Evolutionary conservation across 208 protist species (phyloP).

Genomic region (Strigomonas culicis): DNA sequence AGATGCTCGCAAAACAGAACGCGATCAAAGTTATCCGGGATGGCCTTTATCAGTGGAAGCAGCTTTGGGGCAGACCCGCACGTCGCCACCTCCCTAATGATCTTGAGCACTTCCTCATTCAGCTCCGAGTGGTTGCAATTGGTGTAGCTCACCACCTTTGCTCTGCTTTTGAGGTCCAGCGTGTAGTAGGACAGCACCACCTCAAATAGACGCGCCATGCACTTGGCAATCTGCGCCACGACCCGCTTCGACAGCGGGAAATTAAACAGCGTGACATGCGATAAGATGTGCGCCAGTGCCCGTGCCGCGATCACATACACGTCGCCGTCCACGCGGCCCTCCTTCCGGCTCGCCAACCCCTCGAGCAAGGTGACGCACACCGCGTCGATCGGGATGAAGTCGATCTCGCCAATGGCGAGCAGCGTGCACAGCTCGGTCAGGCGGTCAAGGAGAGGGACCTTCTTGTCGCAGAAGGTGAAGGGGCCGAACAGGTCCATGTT

Average conservation of each 20-base stretch:
- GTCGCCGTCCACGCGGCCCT: conserved; percentile 43
- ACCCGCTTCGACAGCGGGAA: conserved; percentile 6
- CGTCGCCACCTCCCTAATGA: no score
- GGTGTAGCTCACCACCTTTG: no score
- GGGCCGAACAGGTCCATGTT: neutral
- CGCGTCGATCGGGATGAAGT: conserved; percentile 22
- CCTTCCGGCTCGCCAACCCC: conserved; percentile 19
- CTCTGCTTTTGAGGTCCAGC: no score
- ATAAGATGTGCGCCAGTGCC: conserved; percentile 58
- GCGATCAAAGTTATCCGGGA: conserved; percentile 13
- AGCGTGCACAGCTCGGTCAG: conserved; percentile 28
- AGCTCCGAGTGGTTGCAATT: no score
- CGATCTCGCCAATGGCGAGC: conserved; percentile 25
- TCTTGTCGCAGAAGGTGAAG: neutral
- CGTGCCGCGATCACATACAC: conserved; percentile 65
- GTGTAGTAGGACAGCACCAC: no score
- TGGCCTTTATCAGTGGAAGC: no score
- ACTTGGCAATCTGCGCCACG: conserved; percentile 12
- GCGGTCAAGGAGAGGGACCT: conserved; percentile 4
- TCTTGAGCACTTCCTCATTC: no score
- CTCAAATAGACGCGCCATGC: no score
- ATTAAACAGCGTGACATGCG: conserved; percentile 24
- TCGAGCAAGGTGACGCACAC: conserved; percentile 26
- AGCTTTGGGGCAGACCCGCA: no score
- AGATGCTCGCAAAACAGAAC: conserved; percentile 60